Conservation (phyloP, 1,284 basidiomycete species). For the Ustilago bromivora region DNA sequence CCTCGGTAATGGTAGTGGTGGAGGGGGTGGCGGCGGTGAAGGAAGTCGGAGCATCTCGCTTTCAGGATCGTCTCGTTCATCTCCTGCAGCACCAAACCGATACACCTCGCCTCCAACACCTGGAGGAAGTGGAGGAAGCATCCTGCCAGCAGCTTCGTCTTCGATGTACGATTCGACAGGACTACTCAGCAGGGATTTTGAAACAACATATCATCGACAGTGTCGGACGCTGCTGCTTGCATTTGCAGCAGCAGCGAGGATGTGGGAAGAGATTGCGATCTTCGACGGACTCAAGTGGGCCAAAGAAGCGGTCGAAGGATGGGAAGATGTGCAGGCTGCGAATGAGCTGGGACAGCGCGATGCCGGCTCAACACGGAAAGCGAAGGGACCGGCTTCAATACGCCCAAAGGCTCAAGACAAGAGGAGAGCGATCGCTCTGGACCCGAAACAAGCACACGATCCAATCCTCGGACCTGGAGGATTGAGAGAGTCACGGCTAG, state of each 20-base stretch:
- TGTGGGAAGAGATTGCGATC: conserved; percentile 61
- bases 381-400: conserved; percentile 14
- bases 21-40: conserved; percentile 9
- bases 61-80: conserved; percentile 30
- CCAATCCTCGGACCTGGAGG: conserved; percentile 37
- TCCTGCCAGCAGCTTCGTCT: conserved; percentile 5
- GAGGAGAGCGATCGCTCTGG: conserved; percentile 26
- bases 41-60: conserved; percentile 42
- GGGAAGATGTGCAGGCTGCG: conserved; percentile 54
- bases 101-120: conserved; percentile 23
- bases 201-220: conserved; percentile 61
- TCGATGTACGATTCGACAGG: conserved; percentile 46
- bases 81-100: conserved; percentile 26
- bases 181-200: conserved; percentile 50
- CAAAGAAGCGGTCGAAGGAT: conserved; percentile 46
- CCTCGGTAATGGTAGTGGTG: conserved; percentile 18
- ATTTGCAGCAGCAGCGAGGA: conserved; percentile 44
- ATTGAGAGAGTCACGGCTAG: conserved; percentile 34
- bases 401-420: conserved; percentile 24
- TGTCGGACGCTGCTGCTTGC: conserved; percentile 49
- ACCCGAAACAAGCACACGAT: conserved; percentile 31
- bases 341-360: conserved; percentile 31
- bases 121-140: conserved; percentile 8
- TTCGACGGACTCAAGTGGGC: conserved; percentile 64
- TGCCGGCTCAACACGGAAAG: conserved; percentile 17